Evolutionary conservation across 441 rosid genomes (phyloP), one percentile per base, ranked within the genome.

Genomic region (Kokia cookei): DNA sequence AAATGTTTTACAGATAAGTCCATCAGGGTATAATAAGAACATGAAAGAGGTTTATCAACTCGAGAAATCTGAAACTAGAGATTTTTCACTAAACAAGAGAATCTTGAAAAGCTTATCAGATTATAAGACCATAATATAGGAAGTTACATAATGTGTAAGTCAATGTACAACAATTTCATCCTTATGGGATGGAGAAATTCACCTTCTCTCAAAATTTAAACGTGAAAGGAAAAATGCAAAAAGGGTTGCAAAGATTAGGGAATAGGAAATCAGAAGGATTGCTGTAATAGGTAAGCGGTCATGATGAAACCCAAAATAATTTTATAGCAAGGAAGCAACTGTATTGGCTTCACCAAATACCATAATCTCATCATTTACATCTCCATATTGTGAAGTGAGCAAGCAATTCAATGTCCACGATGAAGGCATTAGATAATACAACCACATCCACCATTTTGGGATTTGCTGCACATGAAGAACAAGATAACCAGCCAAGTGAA

Each of bases 381-480:
- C 91, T 0, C 90, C 90, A 50, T 87, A 86, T 22, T 87, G 93
- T 42, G 89, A 87, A 60, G 86, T 77, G 43, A 89, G 82, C 75
- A 84, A 64, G 53, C 85, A 73, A 24, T 84, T 82, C 58, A 89
- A 69, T 4, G 82, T 78, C 93, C 91, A 82, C 1, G 89, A 84
- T 2, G 86, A 82, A 7, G 91, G 91, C 24, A 66, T 79, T 26
- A 84, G 11, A 68, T 84, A 83, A 70, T 84, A 85, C 35, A 79
- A 53, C 93, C 91, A 89, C 8, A 86, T 71, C 91, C 93, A 87
- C 90, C 88, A 87, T 51, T 78, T 80, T 0, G 87, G 93, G 54
- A 87, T 80, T 82, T 84, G 75, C 91, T 87, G 87, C 81, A 80
- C 7, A 70, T 58, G 24, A 71, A 43, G 14, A 27, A 48, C 26